phyloP scores from a whole-genome alignment of 139 green algal species.

The Picochlorum sp. region DNA sequence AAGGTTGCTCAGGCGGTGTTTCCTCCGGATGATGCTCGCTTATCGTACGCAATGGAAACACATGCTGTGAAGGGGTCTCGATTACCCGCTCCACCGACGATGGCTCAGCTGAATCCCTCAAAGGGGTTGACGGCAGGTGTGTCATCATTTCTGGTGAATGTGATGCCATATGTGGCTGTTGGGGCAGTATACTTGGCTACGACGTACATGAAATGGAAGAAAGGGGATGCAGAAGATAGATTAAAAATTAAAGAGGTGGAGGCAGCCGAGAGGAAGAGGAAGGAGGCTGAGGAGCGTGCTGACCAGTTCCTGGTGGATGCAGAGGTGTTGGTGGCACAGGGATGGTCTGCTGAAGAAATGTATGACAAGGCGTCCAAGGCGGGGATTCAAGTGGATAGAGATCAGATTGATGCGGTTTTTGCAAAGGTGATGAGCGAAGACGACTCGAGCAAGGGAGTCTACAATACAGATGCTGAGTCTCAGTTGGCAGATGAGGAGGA shows the following conservation, averaged over 20 bases:
- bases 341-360: slow-evolving; percentile 6
- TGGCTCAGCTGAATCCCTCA: slow-evolving; percentile 15
- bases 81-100: slow-evolving; percentile 11
- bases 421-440: neutral
- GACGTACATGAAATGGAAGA: slow-evolving; percentile 22
- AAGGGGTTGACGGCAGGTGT: slow-evolving; percentile 2
- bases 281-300: slow-evolving; percentile 17
- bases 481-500: slow-evolving; percentile 14
- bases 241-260: slow-evolving; percentile 40
- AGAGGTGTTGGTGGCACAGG: slow-evolving; percentile 10
- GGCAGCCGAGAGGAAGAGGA: slow-evolving; percentile 14
- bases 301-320: slow-evolving; percentile 11
- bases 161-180: slow-evolving; percentile 32
- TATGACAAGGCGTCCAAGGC: slow-evolving; percentile 5
- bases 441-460: neutral
- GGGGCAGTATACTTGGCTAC: slow-evolving; percentile 37
- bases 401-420: slow-evolving; percentile 1
- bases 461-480: slow-evolving; percentile 6
- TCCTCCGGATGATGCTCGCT: slow-evolving; percentile 42
- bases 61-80: slow-evolving; percentile 37
- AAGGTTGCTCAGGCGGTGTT: slow-evolving; percentile 53
- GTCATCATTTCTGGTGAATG: slow-evolving; percentile 12
- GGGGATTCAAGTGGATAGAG: slow-evolving; percentile 8
- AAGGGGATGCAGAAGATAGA: slow-evolving; percentile 51
- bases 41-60: slow-evolving; percentile 55